These are phyloP conservation scores for Fusarium neocosmosporiellum DNA, from an alignment of 2,329 filamentous ascomycete species.

Conservation along the genomic window DNA sequence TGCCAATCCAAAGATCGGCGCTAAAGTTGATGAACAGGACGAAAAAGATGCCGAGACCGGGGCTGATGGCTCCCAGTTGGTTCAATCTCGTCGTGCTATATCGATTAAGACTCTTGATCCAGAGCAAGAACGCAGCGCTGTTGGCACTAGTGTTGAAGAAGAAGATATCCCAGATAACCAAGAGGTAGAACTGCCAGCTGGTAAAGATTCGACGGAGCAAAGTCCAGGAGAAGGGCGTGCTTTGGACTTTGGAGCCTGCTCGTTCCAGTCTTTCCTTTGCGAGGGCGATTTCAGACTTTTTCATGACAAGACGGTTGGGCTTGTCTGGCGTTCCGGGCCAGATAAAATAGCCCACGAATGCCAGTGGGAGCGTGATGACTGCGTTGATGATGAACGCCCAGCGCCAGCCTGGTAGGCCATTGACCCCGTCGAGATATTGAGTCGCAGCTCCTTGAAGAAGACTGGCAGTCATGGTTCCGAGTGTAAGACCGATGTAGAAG, in stretches of 20 bases:
- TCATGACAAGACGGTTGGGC: slow-evolving; percentile 25
- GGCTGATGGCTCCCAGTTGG: slow-evolving; percentile 30
- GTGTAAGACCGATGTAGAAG: slow-evolving; percentile 30
- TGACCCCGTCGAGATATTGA: slow-evolving; percentile 24
- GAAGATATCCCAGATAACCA: slow-evolving; percentile 28
- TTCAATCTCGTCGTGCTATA: slow-evolving; percentile 25
- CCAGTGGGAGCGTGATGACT: slow-evolving; percentile 30
- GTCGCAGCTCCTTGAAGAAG: slow-evolving; percentile 26
- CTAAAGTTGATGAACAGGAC: slow-evolving; percentile 33
- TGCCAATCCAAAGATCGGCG: slow-evolving; percentile 39
- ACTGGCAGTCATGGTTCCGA: slow-evolving; percentile 28
- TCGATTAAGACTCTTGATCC: slow-evolving; percentile 32
- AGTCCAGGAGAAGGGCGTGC: slow-evolving; percentile 17
- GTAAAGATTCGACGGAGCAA: slow-evolving; percentile 25
- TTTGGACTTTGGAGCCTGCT: slow-evolving; percentile 12
- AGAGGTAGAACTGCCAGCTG: slow-evolving; percentile 26
- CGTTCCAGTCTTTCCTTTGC: slow-evolving; percentile 14
- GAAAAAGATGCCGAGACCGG: slow-evolving; percentile 33
- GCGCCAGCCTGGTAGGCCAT: slow-evolving; percentile 24
- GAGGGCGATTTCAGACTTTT: slow-evolving; percentile 6
- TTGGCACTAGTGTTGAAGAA: slow-evolving; percentile 34
- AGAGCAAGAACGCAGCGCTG: slow-evolving; percentile 27
- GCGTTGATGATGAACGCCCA: slow-evolving; percentile 36
- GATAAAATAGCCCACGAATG: slow-evolving; percentile 29
- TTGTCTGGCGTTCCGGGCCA: slow-evolving; percentile 30